A percentile compares a stretch with the other conserved stretches of the same genome.
These are phyloP conservation scores for Chrysoporthe cubensis DNA, from an alignment of 2,329 filamentous ascomycete genomes.

Conservation along the genomic window DNA sequence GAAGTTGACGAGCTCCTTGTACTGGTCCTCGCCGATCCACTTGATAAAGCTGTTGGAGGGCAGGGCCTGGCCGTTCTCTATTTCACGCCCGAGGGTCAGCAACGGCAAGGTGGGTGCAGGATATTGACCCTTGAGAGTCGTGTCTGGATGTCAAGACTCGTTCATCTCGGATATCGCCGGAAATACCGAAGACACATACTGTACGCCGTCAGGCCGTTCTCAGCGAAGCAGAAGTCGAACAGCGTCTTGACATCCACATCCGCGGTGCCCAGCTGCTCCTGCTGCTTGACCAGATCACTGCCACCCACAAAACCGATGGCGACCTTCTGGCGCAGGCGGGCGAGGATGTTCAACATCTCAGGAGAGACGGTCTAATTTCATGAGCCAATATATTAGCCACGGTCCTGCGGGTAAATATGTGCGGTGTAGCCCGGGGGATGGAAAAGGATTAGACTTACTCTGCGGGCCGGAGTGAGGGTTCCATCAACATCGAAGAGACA, in stretches of 20 bases:
- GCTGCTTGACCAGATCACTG: slow-evolving; percentile 89
- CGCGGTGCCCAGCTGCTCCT: slow-evolving; percentile 84
- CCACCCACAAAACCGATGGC: slow-evolving; percentile 93
- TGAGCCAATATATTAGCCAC: background rate
- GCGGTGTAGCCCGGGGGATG: background rate
- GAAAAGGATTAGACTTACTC: slow-evolving; percentile 55
- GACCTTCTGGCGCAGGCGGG: slow-evolving; percentile 80
- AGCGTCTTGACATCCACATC: slow-evolving; percentile 74
- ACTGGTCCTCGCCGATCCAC: slow-evolving; percentile 83
- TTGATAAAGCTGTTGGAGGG: slow-evolving; percentile 84
- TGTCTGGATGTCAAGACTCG: background rate
- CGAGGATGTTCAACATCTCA: slow-evolving; percentile 83
- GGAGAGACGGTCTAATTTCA: slow-evolving; percentile 64
- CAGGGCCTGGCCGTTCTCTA: slow-evolving; percentile 72
- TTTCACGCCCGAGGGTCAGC: background rate
- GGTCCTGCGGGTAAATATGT: no score
- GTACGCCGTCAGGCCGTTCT: slow-evolving; percentile 94
- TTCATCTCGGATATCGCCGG: no score
- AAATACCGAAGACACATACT: slow-evolving; percentile 38
- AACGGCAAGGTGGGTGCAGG: background rate
- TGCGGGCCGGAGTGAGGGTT: slow-evolving; percentile 82
- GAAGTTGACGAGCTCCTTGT: slow-evolving; percentile 78
- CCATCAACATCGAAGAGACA: slow-evolving; percentile 95
- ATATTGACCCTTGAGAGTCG: background rate
- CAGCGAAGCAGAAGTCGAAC: slow-evolving; percentile 97